Conservation (phyloP, 495 filamentous ascomycete genomes). For the Podospora pseudocomata region DNA sequence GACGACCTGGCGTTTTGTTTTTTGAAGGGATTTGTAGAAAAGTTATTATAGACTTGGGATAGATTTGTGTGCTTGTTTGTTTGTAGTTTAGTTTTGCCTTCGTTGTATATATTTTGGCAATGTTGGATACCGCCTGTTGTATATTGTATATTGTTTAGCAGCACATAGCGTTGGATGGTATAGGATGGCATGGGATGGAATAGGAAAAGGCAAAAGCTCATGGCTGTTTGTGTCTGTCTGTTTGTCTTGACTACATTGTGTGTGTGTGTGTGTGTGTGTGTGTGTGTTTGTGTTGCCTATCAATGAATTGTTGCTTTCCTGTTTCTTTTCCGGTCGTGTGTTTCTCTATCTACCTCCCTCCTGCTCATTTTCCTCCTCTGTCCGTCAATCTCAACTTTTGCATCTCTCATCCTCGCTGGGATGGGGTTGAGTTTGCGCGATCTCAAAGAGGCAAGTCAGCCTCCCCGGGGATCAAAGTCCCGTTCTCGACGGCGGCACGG, state of each 20-base stretch:
- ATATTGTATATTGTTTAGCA: not conserved
- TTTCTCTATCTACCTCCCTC: not conserved
- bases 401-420: not conserved
- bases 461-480: constrained; percentile 47
- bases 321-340: not conserved
- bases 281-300: no score
- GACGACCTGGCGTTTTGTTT: not conserved
- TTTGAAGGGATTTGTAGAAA: not conserved
- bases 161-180: not conserved
- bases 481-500: constrained; percentile 40
- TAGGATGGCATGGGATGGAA: not conserved
- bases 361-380: not conserved
- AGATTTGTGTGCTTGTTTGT: not conserved
- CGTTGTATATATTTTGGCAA: not conserved
- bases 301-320: no score
- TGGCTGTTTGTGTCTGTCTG: not conserved
- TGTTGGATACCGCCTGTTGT: not conserved
- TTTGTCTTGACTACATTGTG: not conserved
- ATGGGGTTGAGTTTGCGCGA: no score
- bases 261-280: no score
- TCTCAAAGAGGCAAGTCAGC: constrained; percentile 26
- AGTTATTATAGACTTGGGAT: not conserved
- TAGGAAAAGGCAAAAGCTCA: no score
- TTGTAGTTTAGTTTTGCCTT: not conserved
- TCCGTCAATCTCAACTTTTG: not conserved